phyloP scores from a whole-genome alignment of 1,284 basidiomycete genomes.

The Ganoderma lucidum region DNA sequence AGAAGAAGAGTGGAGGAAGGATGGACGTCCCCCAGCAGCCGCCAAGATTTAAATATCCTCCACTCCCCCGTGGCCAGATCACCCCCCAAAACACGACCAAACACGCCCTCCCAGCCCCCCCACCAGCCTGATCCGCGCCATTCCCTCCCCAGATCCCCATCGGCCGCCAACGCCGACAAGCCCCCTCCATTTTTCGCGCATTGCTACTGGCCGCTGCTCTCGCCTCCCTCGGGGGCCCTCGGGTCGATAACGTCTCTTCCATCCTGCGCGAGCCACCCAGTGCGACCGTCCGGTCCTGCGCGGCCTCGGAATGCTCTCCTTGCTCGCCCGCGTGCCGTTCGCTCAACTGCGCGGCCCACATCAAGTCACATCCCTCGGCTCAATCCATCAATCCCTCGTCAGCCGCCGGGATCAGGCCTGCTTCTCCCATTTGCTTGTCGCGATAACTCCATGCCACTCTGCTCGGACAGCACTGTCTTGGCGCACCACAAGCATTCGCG shows the following conservation, averaged over 20 bases:
- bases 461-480: background rate
- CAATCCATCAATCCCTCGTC: conserved; percentile 16
- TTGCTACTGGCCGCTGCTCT: background rate
- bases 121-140: conserved; percentile 29
- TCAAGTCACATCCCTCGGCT: conserved; percentile 21
- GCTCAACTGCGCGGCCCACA: background rate
- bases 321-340: background rate
- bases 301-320: conserved; percentile 1
- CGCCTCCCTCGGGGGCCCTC: conserved; percentile 22
- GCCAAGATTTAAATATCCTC: conserved; percentile 35
- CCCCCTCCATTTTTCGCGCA: conserved; percentile 9
- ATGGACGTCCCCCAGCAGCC: conserved; percentile 32
- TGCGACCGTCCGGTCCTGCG: background rate
- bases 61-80: conserved; percentile 25
- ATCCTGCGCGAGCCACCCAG: background rate
- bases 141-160: conserved; percentile 19
- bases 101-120: conserved; percentile 24
- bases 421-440: background rate
- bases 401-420: background rate
- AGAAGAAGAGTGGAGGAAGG: conserved; percentile 39
- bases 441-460: background rate
- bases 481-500: background rate
- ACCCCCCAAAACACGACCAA: conserved; percentile 26
- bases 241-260: conserved; percentile 22
- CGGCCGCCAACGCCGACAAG: conserved; percentile 32